Conservation (phyloP, 495 filamentous ascomycete genomes). For the Penicillium waksmanii region DNA sequence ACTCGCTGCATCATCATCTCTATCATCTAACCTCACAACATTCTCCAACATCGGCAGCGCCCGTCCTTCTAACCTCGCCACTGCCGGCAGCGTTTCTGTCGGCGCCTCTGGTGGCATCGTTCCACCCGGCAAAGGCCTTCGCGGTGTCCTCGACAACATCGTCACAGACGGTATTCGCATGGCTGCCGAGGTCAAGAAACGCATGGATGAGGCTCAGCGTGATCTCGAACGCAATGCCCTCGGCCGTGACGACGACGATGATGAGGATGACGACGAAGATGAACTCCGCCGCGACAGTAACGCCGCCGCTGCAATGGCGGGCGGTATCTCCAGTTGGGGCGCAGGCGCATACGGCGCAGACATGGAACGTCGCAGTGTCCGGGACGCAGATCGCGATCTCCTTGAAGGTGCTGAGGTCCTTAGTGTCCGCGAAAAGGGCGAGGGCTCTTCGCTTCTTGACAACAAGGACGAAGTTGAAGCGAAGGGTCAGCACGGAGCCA, state of each 20-base stretch:
- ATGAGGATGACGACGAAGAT: conserved; percentile 68
- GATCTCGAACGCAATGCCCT: conserved; percentile 81
- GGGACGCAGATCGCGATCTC: conserved; percentile 75
- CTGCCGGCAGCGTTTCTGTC: conserved; percentile 43
- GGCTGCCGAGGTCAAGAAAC: conserved; percentile 82
- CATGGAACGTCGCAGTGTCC: conserved; percentile 63
- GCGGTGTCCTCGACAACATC: conserved; percentile 94
- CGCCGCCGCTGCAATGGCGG: conserved; percentile 36
- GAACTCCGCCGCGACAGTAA: conserved; percentile 27
- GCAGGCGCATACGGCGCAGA: conserved; percentile 56
- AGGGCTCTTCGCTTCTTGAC: conserved; percentile 35
- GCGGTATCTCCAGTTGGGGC: conserved; percentile 50
- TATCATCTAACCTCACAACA: conserved; percentile 76
- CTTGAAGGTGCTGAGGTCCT: conserved; percentile 60
- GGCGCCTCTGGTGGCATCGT: conserved; percentile 56
- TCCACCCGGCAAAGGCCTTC: conserved; percentile 71
- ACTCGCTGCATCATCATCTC: conserved; percentile 60
- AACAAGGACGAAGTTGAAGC: conserved; percentile 17
- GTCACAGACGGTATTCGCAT: conserved; percentile 96
- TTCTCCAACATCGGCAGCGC: conserved; percentile 70
- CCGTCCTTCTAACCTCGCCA: conserved; percentile 41
- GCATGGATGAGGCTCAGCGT: conserved; percentile 90
- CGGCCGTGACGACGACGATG: conserved; percentile 75
- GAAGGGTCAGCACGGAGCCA: conserved; percentile 6
- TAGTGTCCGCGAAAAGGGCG: conserved; percentile 32